These are phyloP conservation scores for Cladobotryum mycophilum DNA, from an alignment of 2,329 filamentous ascomycete genomes.

Conservation along the genomic window DNA sequence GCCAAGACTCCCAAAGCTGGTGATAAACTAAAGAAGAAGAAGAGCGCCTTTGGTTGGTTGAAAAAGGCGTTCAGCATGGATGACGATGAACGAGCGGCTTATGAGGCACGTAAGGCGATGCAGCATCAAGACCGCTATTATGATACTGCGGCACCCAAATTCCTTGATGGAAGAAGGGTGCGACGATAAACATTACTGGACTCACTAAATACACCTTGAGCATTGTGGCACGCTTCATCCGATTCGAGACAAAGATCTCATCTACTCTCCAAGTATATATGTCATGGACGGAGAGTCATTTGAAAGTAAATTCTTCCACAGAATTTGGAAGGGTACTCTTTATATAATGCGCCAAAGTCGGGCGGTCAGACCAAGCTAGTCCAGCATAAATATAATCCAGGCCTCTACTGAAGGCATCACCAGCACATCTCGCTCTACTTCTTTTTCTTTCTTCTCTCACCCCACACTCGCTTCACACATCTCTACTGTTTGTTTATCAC, in stretches of 20 bases:
- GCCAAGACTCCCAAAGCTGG: constrained; percentile 19
- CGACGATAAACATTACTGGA: constrained; percentile 12
- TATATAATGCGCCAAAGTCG: not conserved
- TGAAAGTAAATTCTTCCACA: not conserved
- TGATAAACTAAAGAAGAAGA: constrained; percentile 55
- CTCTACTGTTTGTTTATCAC: no score
- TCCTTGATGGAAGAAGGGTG: constrained; percentile 50
- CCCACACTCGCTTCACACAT: no score
- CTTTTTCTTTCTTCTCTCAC: no score
- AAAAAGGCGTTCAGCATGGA: constrained; percentile 62
- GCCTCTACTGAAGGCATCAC: no score
- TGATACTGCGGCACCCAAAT: constrained; percentile 44
- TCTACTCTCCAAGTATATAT: not conserved
- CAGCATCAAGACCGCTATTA: constrained; percentile 43
- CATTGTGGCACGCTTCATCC: not conserved
- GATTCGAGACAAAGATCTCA: not conserved
- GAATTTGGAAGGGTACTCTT: not conserved
- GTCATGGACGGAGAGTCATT: no score
- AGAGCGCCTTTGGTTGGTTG: constrained; percentile 61
- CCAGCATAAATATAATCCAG: no score
- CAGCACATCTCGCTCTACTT: no score
- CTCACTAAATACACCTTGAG: constrained; percentile 2
- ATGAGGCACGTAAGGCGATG: constrained; percentile 48
- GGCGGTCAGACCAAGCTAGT: no score
- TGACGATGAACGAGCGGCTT: constrained; percentile 55